Percentiles rank a stretch among this genome's conserved stretches.
Evolutionary conservation across 1,284 basidiomycete genomes (phyloP).

Genomic region (Cryptococcus sp.): DNA sequence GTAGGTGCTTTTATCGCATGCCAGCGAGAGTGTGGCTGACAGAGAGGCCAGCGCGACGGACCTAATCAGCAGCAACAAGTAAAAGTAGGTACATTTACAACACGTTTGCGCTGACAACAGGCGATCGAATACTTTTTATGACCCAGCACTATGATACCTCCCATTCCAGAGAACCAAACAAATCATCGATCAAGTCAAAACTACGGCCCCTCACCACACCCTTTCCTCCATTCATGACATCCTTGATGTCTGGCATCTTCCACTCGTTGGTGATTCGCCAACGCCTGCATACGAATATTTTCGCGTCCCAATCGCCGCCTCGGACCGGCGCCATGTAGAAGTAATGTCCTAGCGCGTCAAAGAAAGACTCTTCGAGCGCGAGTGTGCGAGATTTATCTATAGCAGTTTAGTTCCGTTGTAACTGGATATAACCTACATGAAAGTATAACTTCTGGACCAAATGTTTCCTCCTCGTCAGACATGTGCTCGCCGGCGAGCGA

Average conservation of each 20-base stretch:
- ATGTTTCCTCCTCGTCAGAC: slow-evolving; percentile 19
- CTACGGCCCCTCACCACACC: slow-evolving; percentile 39
- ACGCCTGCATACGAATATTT: slow-evolving; percentile 44
- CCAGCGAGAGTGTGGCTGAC: slow-evolving; percentile 4
- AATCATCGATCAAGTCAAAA: slow-evolving; percentile 40
- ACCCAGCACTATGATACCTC: slow-evolving; percentile 20
- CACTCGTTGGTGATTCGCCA: slow-evolving; percentile 43
- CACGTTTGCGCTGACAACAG: slow-evolving; percentile 18
- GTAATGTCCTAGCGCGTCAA: slow-evolving; percentile 43
- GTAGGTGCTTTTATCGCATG: slow-evolving; percentile 17
- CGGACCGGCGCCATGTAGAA: slow-evolving; percentile 42
- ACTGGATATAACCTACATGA: slow-evolving; percentile 36
- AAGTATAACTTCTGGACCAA: slow-evolving; percentile 47
- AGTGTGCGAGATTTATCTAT: slow-evolving; percentile 47
- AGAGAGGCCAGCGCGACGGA: slow-evolving; percentile 43
- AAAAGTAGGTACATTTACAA: slow-evolving; percentile 23
- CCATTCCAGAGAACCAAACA: slow-evolving; percentile 45
- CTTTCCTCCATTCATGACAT: slow-evolving; percentile 42
- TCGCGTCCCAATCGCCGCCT: slow-evolving; percentile 36
- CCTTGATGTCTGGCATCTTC: slow-evolving; percentile 33
- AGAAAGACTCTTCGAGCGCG: slow-evolving; percentile 50
- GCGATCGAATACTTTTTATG: slow-evolving; percentile 51
- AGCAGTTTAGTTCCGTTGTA: not conserved
- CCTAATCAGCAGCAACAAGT: slow-evolving; percentile 49
- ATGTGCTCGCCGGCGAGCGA: not conserved